Base-by-base conservation (phyloP, 192 early-diverging fungal species). In the Chytriomyces hyalinus region DNA sequence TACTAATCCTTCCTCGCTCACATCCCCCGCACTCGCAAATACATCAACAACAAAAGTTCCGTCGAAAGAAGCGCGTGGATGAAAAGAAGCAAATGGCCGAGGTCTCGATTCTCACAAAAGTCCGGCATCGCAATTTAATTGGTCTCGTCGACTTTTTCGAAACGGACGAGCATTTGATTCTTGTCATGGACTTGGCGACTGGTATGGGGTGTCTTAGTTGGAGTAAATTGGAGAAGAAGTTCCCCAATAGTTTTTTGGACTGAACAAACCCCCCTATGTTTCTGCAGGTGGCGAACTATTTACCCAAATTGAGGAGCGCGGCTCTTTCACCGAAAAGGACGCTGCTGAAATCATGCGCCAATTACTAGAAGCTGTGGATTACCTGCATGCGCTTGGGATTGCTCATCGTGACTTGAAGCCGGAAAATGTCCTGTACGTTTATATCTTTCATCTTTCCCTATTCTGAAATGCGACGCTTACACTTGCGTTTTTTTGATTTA, bases 41-140 rank as follows among this genome's bases (percentile, higher is more conserved):
- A 26, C 24, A 26, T 26, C 36, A 36, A 36, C 36, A 36, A 36
- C 36, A 36, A 36, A 36, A 36, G 47, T 43, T 74, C 2, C 44
- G 6, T 26, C 49, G 22, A 36, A 75, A 72, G 24, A 70, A 78
- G 59, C 46, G 49, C 13, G 22, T 68, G 88, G 91, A 84, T 47
- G 89, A 92, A 70, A 84, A 85, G 36, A 82, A 88, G 50, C 90
- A 92, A 20, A 77, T 80, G 62, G 87, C 82, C 45, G 94, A 95
- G 73, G 85, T 95, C 44, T 81, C 85, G 49, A 85, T 95, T n/a
- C 84, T 95, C 5, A 87, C 86, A 57, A 81, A 90, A 70, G 85
- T 90, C 11, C 61, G 71, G 4, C 87, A 90, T 71, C 57, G 66
- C 11, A 74, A 87, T 71, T 76, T 90, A 46, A 80, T 86, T 57